phyloP scores from a whole-genome alignment of 371 early-diverging fungal species.

The Umbelopsis sp. region DNA sequence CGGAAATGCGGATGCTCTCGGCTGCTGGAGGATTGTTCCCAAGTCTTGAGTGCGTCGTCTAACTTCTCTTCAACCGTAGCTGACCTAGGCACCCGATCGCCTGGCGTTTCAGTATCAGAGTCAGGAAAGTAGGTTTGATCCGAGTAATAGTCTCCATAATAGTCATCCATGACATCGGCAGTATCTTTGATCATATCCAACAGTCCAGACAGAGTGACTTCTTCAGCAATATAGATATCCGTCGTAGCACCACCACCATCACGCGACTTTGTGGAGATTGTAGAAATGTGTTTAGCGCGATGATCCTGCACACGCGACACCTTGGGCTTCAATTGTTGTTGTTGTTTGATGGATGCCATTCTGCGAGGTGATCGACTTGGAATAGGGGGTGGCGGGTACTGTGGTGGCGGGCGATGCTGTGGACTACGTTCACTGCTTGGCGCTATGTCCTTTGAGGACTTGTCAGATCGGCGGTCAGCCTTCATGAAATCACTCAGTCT shows the following conservation, averaged over 20 bases:
- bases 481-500: constrained; percentile 5
- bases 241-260: constrained; percentile 26
- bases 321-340: constrained; percentile 16
- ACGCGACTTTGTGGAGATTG: constrained; percentile 13
- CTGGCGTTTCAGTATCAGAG: background rate
- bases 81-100: background rate
- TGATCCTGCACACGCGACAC: constrained; percentile 19
- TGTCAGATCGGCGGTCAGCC: background rate
- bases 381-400: constrained; percentile 37
- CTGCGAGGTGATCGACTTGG: constrained; percentile 47
- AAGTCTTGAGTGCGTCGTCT: constrained; percentile 6
- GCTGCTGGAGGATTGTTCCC: background rate
- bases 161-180: background rate
- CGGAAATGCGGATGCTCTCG: constrained; percentile 1
- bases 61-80: constrained; percentile 1
- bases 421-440: constrained; percentile 2
- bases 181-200: constrained; percentile 37
- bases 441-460: background rate
- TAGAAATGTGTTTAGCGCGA: constrained; percentile 17
- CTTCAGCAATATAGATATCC: constrained; percentile 45
- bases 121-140: constrained; percentile 13
- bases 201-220: constrained; percentile 38
- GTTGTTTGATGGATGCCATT: constrained; percentile 19
- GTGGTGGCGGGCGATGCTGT: constrained; percentile 16
- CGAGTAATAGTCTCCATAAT: constrained; percentile 8